A percentile compares a stretch with the other conserved stretches of the same genome.
Conservation (phyloP, 2,329 filamentous ascomycete genomes). For the Aureobasidium sp. region DNA sequence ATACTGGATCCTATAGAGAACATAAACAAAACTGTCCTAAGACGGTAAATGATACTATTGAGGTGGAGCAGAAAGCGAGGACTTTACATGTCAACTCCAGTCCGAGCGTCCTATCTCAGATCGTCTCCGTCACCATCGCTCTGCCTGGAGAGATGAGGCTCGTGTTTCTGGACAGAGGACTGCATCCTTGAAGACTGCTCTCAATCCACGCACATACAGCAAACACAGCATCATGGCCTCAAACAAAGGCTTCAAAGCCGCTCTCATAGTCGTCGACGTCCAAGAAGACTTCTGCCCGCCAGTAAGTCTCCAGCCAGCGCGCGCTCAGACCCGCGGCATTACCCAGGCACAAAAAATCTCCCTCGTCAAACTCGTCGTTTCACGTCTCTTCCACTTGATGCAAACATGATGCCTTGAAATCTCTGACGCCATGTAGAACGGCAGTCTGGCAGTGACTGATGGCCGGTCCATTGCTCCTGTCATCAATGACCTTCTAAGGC, state of each 20-base stretch:
- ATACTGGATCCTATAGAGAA: too few species aligned
- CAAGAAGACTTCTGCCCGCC: conserved; percentile 95
- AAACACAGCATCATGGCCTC: neutral
- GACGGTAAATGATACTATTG: too few species aligned
- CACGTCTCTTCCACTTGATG: neutral
- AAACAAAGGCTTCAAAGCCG: conserved; percentile 13
- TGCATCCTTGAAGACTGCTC: neutral
- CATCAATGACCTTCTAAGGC: conserved; percentile 67
- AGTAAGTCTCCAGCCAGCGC: conserved; percentile 44
- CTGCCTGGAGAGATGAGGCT: neutral
- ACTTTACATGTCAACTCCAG: neutral
- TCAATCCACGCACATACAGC: neutral
- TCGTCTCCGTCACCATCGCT: neutral
- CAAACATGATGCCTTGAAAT: neutral
- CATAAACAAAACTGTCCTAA: too few species aligned
- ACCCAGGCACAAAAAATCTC: neutral
- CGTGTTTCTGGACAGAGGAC: neutral
- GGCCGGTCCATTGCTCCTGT: conserved; percentile 63
- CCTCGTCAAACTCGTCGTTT: neutral
- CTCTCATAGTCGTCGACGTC: conserved; percentile 56
- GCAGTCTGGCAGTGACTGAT: conserved; percentile 71
- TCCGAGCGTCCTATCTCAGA: neutral
- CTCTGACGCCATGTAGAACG: conserved; percentile 49
- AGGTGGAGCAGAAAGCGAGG: neutral
- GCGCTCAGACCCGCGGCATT: conserved; percentile 3